Evolutionary conservation across 495 filamentous ascomycete genomes (phyloP).

Genomic region (Daldinia decipiens): DNA sequence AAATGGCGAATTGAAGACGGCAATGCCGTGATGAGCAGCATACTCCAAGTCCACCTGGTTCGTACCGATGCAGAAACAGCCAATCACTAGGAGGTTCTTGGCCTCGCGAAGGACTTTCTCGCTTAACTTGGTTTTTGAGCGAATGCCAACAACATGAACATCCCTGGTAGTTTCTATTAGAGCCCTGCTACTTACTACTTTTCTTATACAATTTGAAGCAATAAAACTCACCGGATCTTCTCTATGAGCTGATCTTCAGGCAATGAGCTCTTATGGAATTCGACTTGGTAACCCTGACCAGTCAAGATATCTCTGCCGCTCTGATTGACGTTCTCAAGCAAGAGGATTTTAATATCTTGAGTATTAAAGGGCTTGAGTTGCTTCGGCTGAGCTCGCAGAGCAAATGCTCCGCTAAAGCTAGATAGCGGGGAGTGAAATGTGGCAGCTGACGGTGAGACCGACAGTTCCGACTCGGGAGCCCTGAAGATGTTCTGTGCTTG

Average conservation of each 20-base stretch:
- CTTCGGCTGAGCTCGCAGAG: constrained; percentile 62
- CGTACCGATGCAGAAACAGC: constrained; percentile 99
- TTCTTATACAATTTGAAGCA: constrained; percentile 2
- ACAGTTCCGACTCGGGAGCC: constrained; percentile 43
- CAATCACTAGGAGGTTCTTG: constrained; percentile 93
- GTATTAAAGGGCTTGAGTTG: constrained; percentile 95
- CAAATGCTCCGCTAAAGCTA: constrained; percentile 54
- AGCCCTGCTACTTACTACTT: not conserved
- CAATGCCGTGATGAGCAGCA: constrained; percentile 90
- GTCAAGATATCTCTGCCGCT: constrained; percentile 84
- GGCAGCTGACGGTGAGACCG: constrained; percentile 65
- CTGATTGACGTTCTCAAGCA: constrained; percentile 95
- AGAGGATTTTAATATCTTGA: constrained; percentile 92
- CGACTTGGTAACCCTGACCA: constrained; percentile 94
- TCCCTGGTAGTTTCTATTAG: constrained; percentile 64
- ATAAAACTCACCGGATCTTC: constrained; percentile 82
- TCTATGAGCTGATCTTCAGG: constrained; percentile 94
- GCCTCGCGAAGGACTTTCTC: constrained; percentile 86
- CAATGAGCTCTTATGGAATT: constrained; percentile 86
- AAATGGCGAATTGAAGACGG: constrained; percentile 99
- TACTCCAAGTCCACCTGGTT: constrained; percentile 97
- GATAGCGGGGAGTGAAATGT: constrained; percentile 71
- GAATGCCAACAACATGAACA: constrained; percentile 97
- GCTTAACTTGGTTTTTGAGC: constrained; percentile 95
- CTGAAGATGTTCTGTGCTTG: constrained; percentile 44